Conservation (phyloP, 345 rosid genomes). For the Euphorbia peplus region DNA sequence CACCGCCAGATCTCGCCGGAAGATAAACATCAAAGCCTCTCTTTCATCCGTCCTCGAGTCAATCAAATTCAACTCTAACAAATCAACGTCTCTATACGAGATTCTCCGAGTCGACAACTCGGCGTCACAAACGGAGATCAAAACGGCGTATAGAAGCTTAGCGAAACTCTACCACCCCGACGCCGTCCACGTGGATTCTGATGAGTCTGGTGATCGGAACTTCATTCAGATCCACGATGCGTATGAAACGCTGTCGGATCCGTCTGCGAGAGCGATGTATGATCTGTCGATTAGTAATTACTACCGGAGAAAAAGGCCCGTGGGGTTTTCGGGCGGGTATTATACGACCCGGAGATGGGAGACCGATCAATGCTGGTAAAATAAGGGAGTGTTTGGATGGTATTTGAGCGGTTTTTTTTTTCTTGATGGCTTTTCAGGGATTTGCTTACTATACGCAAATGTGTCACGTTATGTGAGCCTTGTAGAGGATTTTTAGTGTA, state of each 20-base stretch:
- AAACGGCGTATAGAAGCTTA: conserved; percentile 26
- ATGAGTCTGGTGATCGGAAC: conserved; percentile 42
- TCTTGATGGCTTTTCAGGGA: neutral
- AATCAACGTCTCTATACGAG: conserved; percentile 18
- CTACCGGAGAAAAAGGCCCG: conserved; percentile 17
- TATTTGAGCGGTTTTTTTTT: neutral
- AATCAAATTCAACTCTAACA: neutral
- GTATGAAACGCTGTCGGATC: conserved; percentile 70
- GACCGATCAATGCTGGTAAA: conserved; percentile 91
- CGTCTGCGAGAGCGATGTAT: conserved; percentile 61
- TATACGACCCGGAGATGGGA: conserved; percentile 69
- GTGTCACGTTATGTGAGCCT: neutral
- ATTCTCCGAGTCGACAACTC: conserved; percentile 20
- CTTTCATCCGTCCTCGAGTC: conserved; percentile 11
- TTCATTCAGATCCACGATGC: conserved; percentile 74
- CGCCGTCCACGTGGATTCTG: conserved; percentile 29
- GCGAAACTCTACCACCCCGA: conserved; percentile 69
- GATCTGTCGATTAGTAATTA: conserved; percentile 43
- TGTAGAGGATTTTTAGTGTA: neutral
- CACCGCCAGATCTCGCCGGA: neutral
- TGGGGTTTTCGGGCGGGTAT: conserved; percentile 15
- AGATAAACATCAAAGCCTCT: conserved; percentile 1
- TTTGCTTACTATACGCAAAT: neutral
- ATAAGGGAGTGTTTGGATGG: no score
- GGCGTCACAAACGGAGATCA: conserved; percentile 19